A percentile compares a stretch with the other conserved stretches of the same genome.
phyloP scores from a whole-genome alignment of 176 grass and related monocot species.

The Hordeum vulgare region MorexV3_pseudomolecules_assembly NC_058518.1:1166593-1167092 shows the following conservation, averaged over 20 bases:
- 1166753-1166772: neutral
- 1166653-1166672: neutral
- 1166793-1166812: constrained; percentile 19
- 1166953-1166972: neutral
- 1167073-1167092: neutral
- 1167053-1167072: neutral
- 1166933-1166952: neutral
- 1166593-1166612: neutral
- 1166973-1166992: neutral
- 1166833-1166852: neutral
- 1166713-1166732: neutral
- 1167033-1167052: constrained; percentile 44
- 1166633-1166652: neutral
- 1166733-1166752: neutral
- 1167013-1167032: constrained; percentile 11
- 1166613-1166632: neutral
- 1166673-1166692: neutral
- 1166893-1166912: constrained; percentile 2
- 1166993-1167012: constrained; percentile 17
- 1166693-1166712: neutral
- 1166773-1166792: neutral
- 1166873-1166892: neutral
- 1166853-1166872: neutral
- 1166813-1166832: constrained; percentile 16
- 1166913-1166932: constrained; percentile 18